phyloP scores from a whole-genome alignment of 73 alveolate species.

The Symbiodinium pilosum region DNA sequence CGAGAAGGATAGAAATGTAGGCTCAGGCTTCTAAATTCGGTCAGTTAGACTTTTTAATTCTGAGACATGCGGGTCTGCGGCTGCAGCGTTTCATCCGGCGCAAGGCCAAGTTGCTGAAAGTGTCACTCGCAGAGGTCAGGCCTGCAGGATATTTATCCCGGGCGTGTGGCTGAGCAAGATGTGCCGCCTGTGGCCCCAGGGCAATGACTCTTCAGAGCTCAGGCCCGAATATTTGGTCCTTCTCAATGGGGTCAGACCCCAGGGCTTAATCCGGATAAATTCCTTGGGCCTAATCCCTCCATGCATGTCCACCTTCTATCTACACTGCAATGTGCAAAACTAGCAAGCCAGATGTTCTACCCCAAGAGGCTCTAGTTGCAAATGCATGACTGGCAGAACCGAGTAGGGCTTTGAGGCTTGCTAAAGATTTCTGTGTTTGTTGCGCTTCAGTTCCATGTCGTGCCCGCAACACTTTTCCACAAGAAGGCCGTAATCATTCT shows the following conservation, averaged over 20 bases:
- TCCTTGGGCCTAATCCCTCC: neutral
- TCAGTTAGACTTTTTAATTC: too few relatives aligned
- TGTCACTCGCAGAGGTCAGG: slow-evolving; percentile 1
- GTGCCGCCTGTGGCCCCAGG: neutral
- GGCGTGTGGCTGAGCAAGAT: neutral
- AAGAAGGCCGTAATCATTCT: neutral
- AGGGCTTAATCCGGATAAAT: neutral
- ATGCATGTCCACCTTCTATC: neutral
- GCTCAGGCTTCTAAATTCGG: neutral
- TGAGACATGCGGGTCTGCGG: too few relatives aligned
- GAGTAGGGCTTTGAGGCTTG: neutral
- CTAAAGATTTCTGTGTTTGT: neutral
- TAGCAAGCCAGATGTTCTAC: neutral
- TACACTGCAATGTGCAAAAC: neutral
- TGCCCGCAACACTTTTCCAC: neutral
- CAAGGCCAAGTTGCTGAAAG: too few relatives aligned
- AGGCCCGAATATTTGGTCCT: neutral
- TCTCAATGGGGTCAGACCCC: neutral
- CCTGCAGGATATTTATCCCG: neutral
- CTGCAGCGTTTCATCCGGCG: too few relatives aligned
- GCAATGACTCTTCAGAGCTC: neutral
- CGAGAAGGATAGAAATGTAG: neutral
- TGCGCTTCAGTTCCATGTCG: neutral
- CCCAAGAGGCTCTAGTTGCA: neutral
- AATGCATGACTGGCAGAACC: neutral